Percentiles rank a stretch among this genome's conserved stretches.
These are phyloP conservation scores for Colletotrichum sp. DNA, from an alignment of 2,329 filamentous ascomycete genomes.

Conservation along the genomic window DNA sequence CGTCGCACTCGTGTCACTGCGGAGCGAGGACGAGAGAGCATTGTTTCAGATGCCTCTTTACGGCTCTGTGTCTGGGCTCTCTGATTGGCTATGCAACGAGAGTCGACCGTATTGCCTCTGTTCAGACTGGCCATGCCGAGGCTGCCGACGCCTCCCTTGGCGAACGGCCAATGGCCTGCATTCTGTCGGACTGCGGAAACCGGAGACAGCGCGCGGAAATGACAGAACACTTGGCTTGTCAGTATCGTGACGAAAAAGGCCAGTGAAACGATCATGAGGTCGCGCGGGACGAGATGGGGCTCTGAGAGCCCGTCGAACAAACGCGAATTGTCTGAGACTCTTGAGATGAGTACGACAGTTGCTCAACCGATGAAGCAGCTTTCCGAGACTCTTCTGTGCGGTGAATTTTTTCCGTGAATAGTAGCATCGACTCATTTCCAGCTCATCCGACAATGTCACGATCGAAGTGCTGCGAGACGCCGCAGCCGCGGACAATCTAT, in stretches of 20 bases:
- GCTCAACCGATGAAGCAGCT: constrained; percentile 12
- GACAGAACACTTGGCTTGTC: not conserved
- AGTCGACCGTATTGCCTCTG: not conserved
- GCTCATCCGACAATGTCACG: not conserved
- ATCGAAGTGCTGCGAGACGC: not conserved
- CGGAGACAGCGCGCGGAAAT: not conserved
- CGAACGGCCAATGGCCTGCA: not conserved
- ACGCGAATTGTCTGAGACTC: constrained; percentile 2
- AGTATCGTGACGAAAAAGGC: not conserved
- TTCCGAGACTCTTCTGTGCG: not conserved
- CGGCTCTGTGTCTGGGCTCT: not conserved
- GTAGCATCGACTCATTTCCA: not conserved
- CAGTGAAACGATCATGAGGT: not conserved
- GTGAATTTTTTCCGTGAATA: not conserved
- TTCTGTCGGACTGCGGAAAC: not conserved
- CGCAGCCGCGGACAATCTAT: constrained; percentile 1
- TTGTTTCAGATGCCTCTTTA: constrained; percentile 18
- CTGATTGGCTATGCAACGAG: constrained; percentile 5
- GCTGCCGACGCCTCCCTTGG: constrained; percentile 1
- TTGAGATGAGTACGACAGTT: constrained; percentile 8
- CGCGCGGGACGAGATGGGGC: not conserved
- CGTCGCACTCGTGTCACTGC: constrained; percentile 15
- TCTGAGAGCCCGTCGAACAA: not conserved
- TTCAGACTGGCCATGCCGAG: not conserved
- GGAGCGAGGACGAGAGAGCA: constrained; percentile 3